Evolutionary conservation across 768 basidiomycete species (phyloP).

Genomic region (Sarcodon aspratus): DNA sequence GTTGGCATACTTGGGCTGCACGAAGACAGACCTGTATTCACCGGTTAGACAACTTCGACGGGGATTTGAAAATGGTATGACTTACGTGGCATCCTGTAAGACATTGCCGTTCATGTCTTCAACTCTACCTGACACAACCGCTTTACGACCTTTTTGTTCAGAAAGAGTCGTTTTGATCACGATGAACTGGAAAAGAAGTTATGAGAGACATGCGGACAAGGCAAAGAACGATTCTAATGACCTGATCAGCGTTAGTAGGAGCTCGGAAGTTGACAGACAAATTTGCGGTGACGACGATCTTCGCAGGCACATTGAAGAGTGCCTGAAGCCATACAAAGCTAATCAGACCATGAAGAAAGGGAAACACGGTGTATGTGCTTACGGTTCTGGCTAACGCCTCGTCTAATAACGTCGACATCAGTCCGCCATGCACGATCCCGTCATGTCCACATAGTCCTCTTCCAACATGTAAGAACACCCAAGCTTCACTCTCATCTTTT

Average conservation of each 20-base stretch:
- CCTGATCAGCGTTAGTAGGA: constrained; percentile 86
- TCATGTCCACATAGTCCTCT: constrained; percentile 85
- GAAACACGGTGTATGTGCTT: constrained; percentile 15
- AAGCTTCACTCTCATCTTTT: constrained; percentile 64
- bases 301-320: constrained; percentile 72
- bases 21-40: constrained; percentile 59
- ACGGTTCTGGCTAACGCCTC: constrained; percentile 78
- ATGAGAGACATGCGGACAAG: background rate
- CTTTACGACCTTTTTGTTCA: constrained; percentile 71
- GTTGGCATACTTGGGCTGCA: constrained; percentile 83
- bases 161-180: constrained; percentile 62
- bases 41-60: background rate
- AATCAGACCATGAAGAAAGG: background rate
- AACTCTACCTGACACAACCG: constrained; percentile 53
- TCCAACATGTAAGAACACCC: constrained; percentile 73
- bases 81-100: constrained; percentile 75
- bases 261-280: constrained; percentile 74
- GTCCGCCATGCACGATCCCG: constrained; percentile 89
- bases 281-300: constrained; percentile 88
- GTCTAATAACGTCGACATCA: constrained; percentile 84
- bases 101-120: constrained; percentile 76
- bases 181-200: constrained; percentile 50
- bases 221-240: constrained; percentile 12
- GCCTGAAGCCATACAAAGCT: constrained; percentile 37
- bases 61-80: constrained; percentile 7